Evolutionary conservation across 2,329 filamentous ascomycete genomes (phyloP).

Genomic region (Massarina eburnea): DNA sequence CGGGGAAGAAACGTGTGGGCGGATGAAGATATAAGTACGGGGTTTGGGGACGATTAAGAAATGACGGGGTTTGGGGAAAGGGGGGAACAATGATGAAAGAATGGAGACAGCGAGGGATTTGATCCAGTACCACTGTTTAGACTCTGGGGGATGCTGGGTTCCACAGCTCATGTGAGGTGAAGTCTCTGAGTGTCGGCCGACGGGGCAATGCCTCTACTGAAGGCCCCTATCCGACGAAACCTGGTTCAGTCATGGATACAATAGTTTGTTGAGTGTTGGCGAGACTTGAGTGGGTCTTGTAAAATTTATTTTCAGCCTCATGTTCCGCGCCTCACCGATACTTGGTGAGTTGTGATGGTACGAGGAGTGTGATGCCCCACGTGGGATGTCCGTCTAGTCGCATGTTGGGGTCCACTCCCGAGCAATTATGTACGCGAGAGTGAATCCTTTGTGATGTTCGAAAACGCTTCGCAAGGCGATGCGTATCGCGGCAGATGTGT

Average conservation of each 20-base stretch:
- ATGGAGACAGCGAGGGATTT: neutral
- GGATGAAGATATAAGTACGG: neutral
- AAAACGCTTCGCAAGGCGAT: too few species aligned
- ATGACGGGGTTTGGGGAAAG: slow-evolving; percentile 1
- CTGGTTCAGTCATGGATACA: neutral
- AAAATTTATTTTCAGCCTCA: neutral
- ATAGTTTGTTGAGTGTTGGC: neutral
- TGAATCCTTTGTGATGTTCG: too few species aligned
- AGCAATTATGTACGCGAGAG: too few species aligned
- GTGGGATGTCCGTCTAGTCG: too few species aligned
- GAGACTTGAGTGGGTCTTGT: neutral
- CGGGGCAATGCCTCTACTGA: neutral
- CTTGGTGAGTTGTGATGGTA: neutral
- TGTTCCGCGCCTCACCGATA: neutral
- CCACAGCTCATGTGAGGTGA: neutral
- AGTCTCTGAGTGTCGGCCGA: neutral
- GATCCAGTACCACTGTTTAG: neutral
- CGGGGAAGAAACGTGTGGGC: neutral
- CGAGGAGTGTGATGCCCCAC: neutral
- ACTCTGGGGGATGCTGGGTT: neutral
- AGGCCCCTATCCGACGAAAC: neutral
- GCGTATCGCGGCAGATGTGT: too few species aligned
- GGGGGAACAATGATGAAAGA: neutral
- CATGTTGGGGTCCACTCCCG: too few species aligned
- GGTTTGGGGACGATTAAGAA: neutral